Conservation (phyloP, 805 yeast genomes). For the Brettanomyces naardenensis region DNA sequence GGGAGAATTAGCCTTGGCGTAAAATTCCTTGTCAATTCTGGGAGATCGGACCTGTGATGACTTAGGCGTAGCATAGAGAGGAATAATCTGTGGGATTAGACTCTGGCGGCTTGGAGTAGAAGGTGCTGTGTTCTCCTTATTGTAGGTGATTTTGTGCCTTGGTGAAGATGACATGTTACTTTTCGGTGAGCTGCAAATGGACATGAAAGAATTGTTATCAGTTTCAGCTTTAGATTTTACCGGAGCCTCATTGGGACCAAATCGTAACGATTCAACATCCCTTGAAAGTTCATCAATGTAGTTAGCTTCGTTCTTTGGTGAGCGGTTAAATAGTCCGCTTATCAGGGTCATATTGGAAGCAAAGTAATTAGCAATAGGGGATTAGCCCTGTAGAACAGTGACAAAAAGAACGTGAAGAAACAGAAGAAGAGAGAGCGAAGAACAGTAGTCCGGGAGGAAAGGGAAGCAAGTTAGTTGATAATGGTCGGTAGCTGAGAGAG, state of each 20-base stretch:
- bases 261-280: slow-evolving; percentile 27
- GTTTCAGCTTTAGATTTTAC: slow-evolving; percentile 11
- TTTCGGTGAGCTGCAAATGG: slow-evolving; percentile 24
- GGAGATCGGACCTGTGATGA: neutral
- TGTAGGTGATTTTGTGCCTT: slow-evolving; percentile 28
- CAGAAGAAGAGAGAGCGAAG: too few species aligned
- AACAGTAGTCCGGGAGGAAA: too few species aligned
- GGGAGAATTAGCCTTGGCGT: slow-evolving; percentile 52
- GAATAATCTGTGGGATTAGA: neutral
- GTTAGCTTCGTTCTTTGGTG: slow-evolving; percentile 17
- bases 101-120: slow-evolving; percentile 14
- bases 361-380: neutral
- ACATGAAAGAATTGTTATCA: slow-evolving; percentile 18
- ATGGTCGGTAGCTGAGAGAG: too few species aligned
- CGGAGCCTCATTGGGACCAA: slow-evolving; percentile 20
- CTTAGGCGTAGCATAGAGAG: neutral
- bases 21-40: slow-evolving; percentile 36
- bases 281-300: slow-evolving; percentile 26
- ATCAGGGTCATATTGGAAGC: slow-evolving; percentile 19
- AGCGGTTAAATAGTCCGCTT: slow-evolving; percentile 23
- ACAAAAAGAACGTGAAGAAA: too few species aligned
- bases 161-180: slow-evolving; percentile 18
- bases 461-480: too few species aligned
- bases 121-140: slow-evolving; percentile 35
- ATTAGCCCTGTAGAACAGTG: too few species aligned